phyloP scores from a whole-genome alignment of 345 rosid species.

The Eucalyptus cloeziana region DNA sequence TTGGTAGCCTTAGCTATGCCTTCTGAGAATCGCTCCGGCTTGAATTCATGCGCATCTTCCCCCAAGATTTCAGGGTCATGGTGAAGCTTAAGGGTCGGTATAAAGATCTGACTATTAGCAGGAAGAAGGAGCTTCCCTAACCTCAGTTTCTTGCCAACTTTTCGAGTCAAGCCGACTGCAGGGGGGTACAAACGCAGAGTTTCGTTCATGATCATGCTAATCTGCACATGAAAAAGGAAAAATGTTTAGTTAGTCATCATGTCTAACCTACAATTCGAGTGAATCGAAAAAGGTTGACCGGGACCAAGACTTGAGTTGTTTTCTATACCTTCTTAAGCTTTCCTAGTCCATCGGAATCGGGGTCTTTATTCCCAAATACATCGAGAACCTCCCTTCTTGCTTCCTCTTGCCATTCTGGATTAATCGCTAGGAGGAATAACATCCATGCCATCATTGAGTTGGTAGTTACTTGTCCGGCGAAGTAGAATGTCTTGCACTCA shows the following conservation, averaged over 20 bases:
- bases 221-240: not conserved
- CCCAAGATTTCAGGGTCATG: conserved; percentile 15
- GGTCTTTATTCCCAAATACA: conserved; percentile 14
- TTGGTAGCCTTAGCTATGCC: conserved; percentile 27
- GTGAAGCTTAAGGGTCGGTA: conserved; percentile 8
- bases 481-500: conserved; percentile 32
- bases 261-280: not conserved
- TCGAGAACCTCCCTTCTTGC: conserved; percentile 18
- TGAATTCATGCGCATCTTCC: conserved; percentile 16
- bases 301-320: not conserved
- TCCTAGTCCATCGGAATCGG: conserved; percentile 6
- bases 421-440: conserved; percentile 16
- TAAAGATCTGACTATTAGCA: not conserved
- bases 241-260: not conserved
- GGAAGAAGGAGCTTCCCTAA: conserved; percentile 8
- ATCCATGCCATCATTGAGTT: conserved; percentile 19
- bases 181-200: conserved; percentile 25
- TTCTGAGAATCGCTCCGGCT: conserved; percentile 17
- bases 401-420: conserved; percentile 28
- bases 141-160: not conserved
- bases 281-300: not conserved
- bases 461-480: conserved; percentile 26
- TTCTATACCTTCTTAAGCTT: conserved; percentile 19
- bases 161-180: not conserved
- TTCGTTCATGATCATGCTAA: conserved; percentile 13